Conservation (phyloP, 2,329 filamentous ascomycete genomes). For the Epichloe aotearoae region DNA sequence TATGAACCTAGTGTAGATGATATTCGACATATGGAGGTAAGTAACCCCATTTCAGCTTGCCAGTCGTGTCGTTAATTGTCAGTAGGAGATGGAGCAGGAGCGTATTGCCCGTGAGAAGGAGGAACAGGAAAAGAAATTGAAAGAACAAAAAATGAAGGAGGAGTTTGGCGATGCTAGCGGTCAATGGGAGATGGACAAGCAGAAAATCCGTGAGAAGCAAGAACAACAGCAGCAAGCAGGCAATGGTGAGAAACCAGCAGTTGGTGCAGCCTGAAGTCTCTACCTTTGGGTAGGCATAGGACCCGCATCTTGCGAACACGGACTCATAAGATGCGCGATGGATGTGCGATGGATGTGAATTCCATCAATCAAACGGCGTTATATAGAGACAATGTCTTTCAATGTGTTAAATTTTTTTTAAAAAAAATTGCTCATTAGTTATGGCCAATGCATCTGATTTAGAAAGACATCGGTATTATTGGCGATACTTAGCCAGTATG, state of each 20-base stretch:
- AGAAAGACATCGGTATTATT: too few relatives aligned
- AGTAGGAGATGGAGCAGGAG: conserved; percentile 87
- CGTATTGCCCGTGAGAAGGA: conserved; percentile 67
- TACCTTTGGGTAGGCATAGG: too few relatives aligned
- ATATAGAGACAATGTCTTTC: too few relatives aligned
- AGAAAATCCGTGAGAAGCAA: conserved; percentile 49
- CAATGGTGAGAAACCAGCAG: background rate
- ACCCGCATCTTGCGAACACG: too few relatives aligned
- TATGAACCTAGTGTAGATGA: conserved; percentile 99
- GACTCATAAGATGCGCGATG: too few relatives aligned
- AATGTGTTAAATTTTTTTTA: too few relatives aligned
- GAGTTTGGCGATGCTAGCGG: conserved; percentile 62
- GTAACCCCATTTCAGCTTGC: conserved; percentile 8
- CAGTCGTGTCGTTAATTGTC: background rate
- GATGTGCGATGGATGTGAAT: too few relatives aligned
- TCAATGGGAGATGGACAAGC: conserved; percentile 87
- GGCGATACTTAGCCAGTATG: too few relatives aligned
- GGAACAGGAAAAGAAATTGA: conserved; percentile 53
- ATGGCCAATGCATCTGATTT: too few relatives aligned
- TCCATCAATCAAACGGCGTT: too few relatives aligned
- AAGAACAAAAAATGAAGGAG: conserved; percentile 59
- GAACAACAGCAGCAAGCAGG: conserved; percentile 1
- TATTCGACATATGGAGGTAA: conserved; percentile 84
- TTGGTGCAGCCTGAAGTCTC: background rate
- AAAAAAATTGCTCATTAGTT: too few relatives aligned